These are phyloP conservation scores for Coemansia sp. DNA, from an alignment of 192 early-diverging fungal genomes.

Conservation along the genomic window DNA sequence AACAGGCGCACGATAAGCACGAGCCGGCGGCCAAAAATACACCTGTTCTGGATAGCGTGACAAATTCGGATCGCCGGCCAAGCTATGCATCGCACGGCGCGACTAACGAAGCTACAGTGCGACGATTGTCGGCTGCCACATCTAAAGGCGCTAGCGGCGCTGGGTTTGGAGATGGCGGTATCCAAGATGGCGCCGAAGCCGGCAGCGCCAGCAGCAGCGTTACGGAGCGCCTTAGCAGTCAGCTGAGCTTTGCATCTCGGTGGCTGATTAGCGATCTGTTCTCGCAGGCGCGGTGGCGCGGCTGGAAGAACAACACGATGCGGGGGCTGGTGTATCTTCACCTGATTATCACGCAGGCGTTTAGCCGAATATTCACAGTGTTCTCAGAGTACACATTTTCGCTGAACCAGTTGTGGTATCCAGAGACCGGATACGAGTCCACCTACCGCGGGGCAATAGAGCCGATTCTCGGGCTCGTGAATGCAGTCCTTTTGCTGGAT, in stretches of 20 bases:
- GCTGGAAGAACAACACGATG: slow-evolving; percentile 48
- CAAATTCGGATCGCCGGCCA: neutral
- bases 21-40: neutral
- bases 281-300: slow-evolving; percentile 47
- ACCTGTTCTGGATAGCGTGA: neutral
- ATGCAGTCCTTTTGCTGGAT: slow-evolving; percentile 33
- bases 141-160: neutral
- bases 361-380: slow-evolving; percentile 40
- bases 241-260: slow-evolving; percentile 47
- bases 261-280: slow-evolving; percentile 53
- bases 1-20: neutral
- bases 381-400: slow-evolving; percentile 54
- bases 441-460: slow-evolving; percentile 46
- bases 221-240: slow-evolving; percentile 39
- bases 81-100: neutral
- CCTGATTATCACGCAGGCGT: slow-evolving; percentile 46
- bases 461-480: slow-evolving; percentile 27
- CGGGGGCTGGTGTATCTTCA: slow-evolving; percentile 45
- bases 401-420: slow-evolving; percentile 48
- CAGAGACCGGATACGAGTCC: slow-evolving; percentile 19
- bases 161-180: neutral
- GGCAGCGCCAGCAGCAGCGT: neutral
- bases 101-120: neutral
- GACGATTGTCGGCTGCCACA: neutral
- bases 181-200: neutral